Percentiles rank a stretch among this genome's conserved stretches.
Conservation (phyloP, 257 asterid genomes). For the Prunella vulgaris region DNA sequence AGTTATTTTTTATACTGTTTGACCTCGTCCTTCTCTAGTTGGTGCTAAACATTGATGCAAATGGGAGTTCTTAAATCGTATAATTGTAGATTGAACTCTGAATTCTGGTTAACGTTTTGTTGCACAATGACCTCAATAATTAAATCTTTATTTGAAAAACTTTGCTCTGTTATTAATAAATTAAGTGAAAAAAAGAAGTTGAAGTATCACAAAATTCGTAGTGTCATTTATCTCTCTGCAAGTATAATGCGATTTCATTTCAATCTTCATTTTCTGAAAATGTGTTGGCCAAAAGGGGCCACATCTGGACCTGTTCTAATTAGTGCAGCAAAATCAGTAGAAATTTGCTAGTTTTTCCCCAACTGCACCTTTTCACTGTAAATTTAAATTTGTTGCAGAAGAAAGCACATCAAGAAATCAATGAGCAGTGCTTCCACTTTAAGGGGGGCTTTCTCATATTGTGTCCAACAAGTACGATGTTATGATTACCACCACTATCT, state of each 20-base stretch:
- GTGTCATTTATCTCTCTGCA: background rate
- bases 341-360: background rate
- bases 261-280: background rate
- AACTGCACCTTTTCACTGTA: background rate
- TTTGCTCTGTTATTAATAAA: background rate
- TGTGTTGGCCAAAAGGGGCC: too few relatives aligned
- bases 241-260: background rate
- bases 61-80: background rate
- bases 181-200: background rate
- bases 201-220: background rate
- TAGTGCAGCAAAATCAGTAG: too few relatives aligned
- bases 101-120: background rate
- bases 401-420: background rate
- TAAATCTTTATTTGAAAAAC: background rate
- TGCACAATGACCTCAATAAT: background rate
- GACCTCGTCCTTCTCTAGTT: background rate
- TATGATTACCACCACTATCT: slow-evolving; percentile 95
- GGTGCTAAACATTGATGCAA: background rate
- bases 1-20: background rate
- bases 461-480: slow-evolving; percentile 71
- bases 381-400: slow-evolving; percentile 23
- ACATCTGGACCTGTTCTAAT: too few relatives aligned
- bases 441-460: slow-evolving; percentile 67
- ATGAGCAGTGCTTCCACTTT: slow-evolving; percentile 54
- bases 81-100: background rate